Evolutionary conservation across 805 yeast species (phyloP).

Genomic region (Isabelozyma gotoi): DNA sequence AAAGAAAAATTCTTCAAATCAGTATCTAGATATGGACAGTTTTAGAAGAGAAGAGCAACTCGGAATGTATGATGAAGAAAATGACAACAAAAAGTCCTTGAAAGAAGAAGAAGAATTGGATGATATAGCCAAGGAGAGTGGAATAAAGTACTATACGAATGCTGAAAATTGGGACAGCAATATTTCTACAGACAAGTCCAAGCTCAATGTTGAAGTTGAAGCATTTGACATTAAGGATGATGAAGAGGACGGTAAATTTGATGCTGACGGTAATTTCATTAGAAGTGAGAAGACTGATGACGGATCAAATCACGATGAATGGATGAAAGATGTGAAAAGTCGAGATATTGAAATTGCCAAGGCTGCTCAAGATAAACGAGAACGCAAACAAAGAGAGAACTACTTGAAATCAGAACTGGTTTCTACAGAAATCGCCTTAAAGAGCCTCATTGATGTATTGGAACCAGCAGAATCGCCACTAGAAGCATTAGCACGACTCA

Average conservation of each 20-base stretch:
- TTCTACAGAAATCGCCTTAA: conserved; percentile 14
- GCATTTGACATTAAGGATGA: conserved; percentile 63
- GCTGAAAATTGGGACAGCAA: conserved; percentile 19
- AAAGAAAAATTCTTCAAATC: conserved; percentile 8
- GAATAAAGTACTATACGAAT: conserved; percentile 25
- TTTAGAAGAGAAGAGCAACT: conserved; percentile 24
- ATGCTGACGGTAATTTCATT: conserved; percentile 58
- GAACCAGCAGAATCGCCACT: conserved; percentile 61
- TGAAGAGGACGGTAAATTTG: conserved; percentile 57
- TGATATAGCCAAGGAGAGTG: conserved; percentile 9
- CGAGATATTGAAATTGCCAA: conserved; percentile 37
- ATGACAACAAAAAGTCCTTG: conserved; percentile 7
- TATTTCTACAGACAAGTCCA: conserved; percentile 6
- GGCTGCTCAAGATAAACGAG: conserved; percentile 43
- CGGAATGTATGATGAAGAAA: conserved; percentile 12
- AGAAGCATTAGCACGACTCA: conserved; percentile 50
- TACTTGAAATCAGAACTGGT: conserved; percentile 10
- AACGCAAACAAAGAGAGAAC: conserved; percentile 13
- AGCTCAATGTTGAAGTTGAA: conserved; percentile 48
- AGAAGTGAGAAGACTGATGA: conserved; percentile 33
- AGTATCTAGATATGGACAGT: conserved; percentile 17
- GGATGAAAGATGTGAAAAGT: conserved; percentile 13
- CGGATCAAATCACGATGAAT: conserved; percentile 20
- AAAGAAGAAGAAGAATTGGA: conserved; percentile 9
- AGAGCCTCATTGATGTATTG: conserved; percentile 38